A percentile compares a stretch with the other conserved stretches of the same genome.
These are phyloP conservation scores for Globisporangium nunn DNA, from an alignment of 352 stramenopile genomes.

Conservation along the genomic window DNA sequence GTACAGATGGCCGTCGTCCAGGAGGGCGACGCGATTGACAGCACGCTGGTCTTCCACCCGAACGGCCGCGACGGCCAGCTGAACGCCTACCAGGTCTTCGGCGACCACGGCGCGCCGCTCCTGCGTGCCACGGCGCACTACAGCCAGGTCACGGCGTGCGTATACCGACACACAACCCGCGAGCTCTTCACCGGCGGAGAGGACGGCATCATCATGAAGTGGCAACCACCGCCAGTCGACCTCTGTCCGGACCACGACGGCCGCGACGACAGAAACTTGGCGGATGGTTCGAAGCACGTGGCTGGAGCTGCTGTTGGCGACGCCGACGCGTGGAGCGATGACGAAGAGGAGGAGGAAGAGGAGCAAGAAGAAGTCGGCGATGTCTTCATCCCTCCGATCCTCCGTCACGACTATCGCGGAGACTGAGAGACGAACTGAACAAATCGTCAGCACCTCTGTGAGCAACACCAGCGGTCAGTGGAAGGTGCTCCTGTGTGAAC, in stretches of 20 bases:
- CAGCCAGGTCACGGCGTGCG: slow-evolving; percentile 44
- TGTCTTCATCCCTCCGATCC: slow-evolving; percentile 61
- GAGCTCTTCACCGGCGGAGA: slow-evolving; percentile 56
- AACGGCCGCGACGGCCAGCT: slow-evolving; percentile 48
- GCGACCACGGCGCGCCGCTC: slow-evolving; percentile 27
- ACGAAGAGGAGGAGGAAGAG: slow-evolving; percentile 16
- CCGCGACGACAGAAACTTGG: slow-evolving; percentile 6
- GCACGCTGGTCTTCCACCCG: slow-evolving; percentile 54
- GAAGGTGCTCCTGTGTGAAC: no score
- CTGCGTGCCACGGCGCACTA: slow-evolving; percentile 46
- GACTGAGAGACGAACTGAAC: no score
- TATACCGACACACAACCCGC: slow-evolving; percentile 42
- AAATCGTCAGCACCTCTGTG: no score
- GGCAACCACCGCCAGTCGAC: slow-evolving; percentile 28
- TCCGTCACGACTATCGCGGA: slow-evolving; percentile 13
- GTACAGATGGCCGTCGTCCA: slow-evolving; percentile 57
- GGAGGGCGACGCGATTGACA: slow-evolving; percentile 37
- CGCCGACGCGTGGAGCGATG: slow-evolving; percentile 51
- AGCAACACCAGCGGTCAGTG: no score
- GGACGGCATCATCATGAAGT: slow-evolving; percentile 72
- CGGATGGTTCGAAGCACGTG: slow-evolving; percentile 4
- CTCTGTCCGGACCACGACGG: slow-evolving; percentile 16
- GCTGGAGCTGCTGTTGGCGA: slow-evolving; percentile 8
- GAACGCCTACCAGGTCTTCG: slow-evolving; percentile 42
- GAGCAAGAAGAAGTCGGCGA: slow-evolving; percentile 10